These are phyloP conservation scores for Apiospora saccharicola DNA, from an alignment of 2,329 filamentous ascomycete genomes.

Conservation along the genomic window DNA sequence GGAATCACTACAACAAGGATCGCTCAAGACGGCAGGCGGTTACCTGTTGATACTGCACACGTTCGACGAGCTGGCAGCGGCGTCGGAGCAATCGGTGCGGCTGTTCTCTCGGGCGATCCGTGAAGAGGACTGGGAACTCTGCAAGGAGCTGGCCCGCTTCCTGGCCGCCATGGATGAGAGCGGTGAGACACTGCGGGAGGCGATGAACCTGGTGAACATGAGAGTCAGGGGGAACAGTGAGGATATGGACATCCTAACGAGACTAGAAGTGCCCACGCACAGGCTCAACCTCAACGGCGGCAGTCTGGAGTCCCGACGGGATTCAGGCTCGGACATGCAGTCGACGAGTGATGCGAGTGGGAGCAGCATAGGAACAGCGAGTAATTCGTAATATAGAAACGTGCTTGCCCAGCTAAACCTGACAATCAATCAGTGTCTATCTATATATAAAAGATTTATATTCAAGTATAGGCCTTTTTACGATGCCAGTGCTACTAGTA, in stretches of 20 bases:
- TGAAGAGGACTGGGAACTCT: conserved; percentile 93
- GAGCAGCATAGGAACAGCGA: conserved; percentile 42
- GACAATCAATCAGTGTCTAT: no score
- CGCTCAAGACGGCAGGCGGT: conserved; percentile 92
- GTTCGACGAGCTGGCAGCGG: conserved; percentile 71
- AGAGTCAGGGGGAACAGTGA: conserved; percentile 43
- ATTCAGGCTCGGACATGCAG: conserved; percentile 42
- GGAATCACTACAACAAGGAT: conserved; percentile 83
- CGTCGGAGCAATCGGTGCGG: conserved; percentile 80
- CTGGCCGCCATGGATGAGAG: conserved; percentile 89
- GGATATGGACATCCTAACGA: conserved; percentile 40
- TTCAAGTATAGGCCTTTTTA: no score
- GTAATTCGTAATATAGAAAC: conserved; percentile 35
- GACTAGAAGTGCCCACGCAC: conserved; percentile 43
- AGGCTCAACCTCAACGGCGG: conserved; percentile 33
- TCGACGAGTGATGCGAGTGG: conserved; percentile 40
- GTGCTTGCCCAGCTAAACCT: not conserved
- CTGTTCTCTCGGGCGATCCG: conserved; percentile 82
- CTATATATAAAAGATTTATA: not conserved
- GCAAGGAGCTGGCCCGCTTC: conserved; percentile 94
- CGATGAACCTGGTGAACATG: conserved; percentile 68
- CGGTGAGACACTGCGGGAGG: conserved; percentile 78
- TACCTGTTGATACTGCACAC: conserved; percentile 96
- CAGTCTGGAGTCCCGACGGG: conserved; percentile 35
- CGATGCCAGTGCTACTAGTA: no score